Conservation (phyloP, 176 grass and related monocot genomes). For the Triticum aestivum region IWGSC_CS_RefSeq_v2.1 NC_057801.1:325958988-325959487, state of each 20-base stretch:
- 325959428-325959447: slow-evolving; percentile 72
- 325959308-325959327: slow-evolving; percentile 10
- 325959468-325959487: background rate
- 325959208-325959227: slow-evolving; percentile 23
- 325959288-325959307: slow-evolving; percentile 56
- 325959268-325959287: slow-evolving; percentile 99
- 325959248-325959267: slow-evolving; percentile 98
- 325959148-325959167: background rate
- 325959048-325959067: background rate
- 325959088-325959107: background rate
- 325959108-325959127: background rate
- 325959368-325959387: slow-evolving; percentile 98
- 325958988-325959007: background rate
- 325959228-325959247: slow-evolving; percentile 95
- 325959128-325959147: background rate
- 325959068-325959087: background rate
- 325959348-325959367: slow-evolving; percentile 8
- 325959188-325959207: slow-evolving; percentile 5
- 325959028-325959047: background rate
- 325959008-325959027: no score
- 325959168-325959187: background rate
- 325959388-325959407: slow-evolving; percentile 94
- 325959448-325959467: slow-evolving; percentile 20
- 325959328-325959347: slow-evolving; percentile 30
- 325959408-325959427: slow-evolving; percentile 94